Percentiles rank a stretch among this genome's conserved stretches.
Evolutionary conservation across 148 eudicot genomes (phyloP).

Genomic region (Rhododendron mucronatum): DNA sequence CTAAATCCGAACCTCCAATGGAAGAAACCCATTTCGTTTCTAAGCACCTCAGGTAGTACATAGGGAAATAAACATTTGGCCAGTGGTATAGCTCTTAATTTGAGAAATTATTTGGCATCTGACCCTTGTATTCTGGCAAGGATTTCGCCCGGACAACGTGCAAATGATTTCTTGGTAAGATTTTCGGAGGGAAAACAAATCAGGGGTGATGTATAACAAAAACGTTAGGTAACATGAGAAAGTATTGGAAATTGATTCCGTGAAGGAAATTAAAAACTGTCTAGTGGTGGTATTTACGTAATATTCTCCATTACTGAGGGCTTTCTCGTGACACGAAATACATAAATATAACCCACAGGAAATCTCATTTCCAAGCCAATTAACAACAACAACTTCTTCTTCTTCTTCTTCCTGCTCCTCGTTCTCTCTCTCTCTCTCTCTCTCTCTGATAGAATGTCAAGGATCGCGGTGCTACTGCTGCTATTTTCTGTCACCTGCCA

Average conservation of each 20-base stretch:
- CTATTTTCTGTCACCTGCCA: slow-evolving; percentile 20
- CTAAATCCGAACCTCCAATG: too few species aligned
- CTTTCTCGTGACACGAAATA: neutral
- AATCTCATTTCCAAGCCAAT: neutral
- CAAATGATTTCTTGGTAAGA: neutral
- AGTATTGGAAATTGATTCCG: neutral
- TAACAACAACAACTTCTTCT: neutral
- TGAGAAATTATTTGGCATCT: neutral
- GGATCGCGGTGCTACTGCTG: neutral
- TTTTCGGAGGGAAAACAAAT: neutral
- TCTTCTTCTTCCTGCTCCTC: neutral
- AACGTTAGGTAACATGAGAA: neutral
- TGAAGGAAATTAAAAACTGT: neutral
- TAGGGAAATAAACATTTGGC: neutral
- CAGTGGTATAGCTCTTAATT: neutral
- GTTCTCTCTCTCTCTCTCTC: neutral
- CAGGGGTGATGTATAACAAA: neutral
- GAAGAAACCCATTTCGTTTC: neutral
- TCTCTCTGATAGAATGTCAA: slow-evolving; percentile 10
- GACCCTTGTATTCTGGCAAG: neutral
- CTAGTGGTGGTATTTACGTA: slow-evolving; percentile 13
- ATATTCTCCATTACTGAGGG: neutral
- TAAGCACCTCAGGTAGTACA: neutral
- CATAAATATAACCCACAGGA: slow-evolving; percentile 3
- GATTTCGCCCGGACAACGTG: neutral